Evolutionary conservation across 345 rosid genomes (phyloP).

Genomic region (Salix arbutifolia): DNA sequence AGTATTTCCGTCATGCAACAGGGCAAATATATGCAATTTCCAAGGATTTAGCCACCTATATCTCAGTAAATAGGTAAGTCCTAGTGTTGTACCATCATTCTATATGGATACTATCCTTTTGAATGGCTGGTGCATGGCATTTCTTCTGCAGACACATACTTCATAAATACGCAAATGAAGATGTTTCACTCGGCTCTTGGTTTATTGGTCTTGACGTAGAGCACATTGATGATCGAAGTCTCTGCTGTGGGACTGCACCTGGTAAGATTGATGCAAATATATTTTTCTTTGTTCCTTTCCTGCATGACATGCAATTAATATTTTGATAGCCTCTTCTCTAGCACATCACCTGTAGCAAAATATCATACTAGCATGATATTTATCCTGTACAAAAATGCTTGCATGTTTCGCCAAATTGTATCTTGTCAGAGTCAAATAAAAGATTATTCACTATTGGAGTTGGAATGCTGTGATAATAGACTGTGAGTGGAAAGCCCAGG

Average conservation of each 20-base stretch:
- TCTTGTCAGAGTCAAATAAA: background rate
- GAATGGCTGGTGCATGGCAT: constrained; percentile 6
- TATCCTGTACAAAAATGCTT: background rate
- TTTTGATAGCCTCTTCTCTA: background rate
- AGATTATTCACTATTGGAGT: constrained; percentile 4
- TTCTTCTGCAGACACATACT: constrained; percentile 57
- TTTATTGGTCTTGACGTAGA: constrained; percentile 94
- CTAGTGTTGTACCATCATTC: background rate
- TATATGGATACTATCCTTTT: background rate
- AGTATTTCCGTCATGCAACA: constrained; percentile 90
- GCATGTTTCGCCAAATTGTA: background rate
- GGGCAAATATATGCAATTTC: constrained; percentile 95
- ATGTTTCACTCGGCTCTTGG: constrained; percentile 94
- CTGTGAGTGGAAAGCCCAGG: constrained; percentile 37
- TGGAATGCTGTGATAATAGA: constrained; percentile 11
- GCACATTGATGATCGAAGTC: constrained; percentile 86
- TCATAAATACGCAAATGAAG: constrained; percentile 90
- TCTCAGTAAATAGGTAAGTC: constrained; percentile 69
- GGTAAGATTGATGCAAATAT: constrained; percentile 41
- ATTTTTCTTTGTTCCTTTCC: background rate
- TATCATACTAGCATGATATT: background rate
- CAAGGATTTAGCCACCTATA: constrained; percentile 85
- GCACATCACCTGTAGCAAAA: background rate
- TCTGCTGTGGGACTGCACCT: constrained; percentile 88
- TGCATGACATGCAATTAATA: background rate